Base-by-base conservation (phyloP, 2,329 filamentous ascomycete species). In the Nemania bipapillata region DNA sequence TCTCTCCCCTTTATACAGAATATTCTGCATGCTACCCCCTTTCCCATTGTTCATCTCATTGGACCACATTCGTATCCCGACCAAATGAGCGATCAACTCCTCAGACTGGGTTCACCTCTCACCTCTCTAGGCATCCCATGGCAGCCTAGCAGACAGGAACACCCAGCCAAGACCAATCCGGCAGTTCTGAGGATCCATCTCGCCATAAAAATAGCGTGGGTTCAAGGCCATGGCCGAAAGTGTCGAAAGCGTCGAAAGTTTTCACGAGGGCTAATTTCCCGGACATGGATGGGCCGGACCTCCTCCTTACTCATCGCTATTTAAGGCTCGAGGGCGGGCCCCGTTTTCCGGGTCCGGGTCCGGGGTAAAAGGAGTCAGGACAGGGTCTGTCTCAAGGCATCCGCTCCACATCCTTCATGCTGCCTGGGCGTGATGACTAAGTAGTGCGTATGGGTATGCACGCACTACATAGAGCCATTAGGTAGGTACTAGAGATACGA, bases 71-170 rank as follows among this genome's bases (percentile, higher is more conserved):
- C 67, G 20, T 56, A 57, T 59, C 50, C 37, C 22, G 24, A 26
- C 37, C 15, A 35, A 65, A 54, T 20, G 40, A 57, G 37, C 12
- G 54, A 40, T 30, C 45, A 17, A 56, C 3, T 9, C 26, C 15
- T 24, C 3, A 42, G n/a, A 40, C 24, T 24, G n/a, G 37, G 35
- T 35, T 17, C 17, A 42, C 37, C 30, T 35, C 49, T 22, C 26
- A 59, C 12, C 32, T 9, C 42, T 65, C 58, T 17, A 66, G 64
- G 64, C 64, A 56, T 20, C 64, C 64, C 42, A 54, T 6, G 49
- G 67, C 50, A 52, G 67, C 63, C 67, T 69, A 37, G 42, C 26
- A 63, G 67, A 59, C 63, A 60, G 20, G 50, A n/a, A 47, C 11
- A 53, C 53, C 62, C 15, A 24, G 62, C 62, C 57, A 50, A 62